phyloP scores from a whole-genome alignment of 2,329 filamentous ascomycete genomes.

The Xylariaceae sp. region DNA sequence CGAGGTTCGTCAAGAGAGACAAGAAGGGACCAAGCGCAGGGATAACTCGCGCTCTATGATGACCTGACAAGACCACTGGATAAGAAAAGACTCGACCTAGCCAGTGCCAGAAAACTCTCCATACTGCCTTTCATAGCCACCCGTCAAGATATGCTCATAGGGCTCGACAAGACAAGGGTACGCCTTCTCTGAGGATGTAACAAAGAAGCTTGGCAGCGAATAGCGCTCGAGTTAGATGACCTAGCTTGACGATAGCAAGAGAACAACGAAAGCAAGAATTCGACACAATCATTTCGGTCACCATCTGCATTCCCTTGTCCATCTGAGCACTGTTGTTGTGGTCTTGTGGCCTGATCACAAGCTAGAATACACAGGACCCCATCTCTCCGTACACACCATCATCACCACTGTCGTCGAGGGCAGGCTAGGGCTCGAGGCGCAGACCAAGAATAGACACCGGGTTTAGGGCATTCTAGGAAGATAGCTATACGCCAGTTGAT shows the following conservation, averaged over 20 bases:
- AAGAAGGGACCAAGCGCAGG: constrained; percentile 20
- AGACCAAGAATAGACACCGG: too few relatives aligned
- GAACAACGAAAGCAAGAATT: constrained; percentile 43
- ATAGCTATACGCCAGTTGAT: too few relatives aligned
- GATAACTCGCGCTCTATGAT: constrained; percentile 24
- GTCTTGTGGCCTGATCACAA: constrained; percentile 21
- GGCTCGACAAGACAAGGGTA: constrained; percentile 39
- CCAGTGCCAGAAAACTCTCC: constrained; percentile 32
- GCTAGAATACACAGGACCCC: constrained; percentile 19
- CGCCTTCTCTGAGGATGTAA: constrained; percentile 49
- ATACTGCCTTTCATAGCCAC: constrained; percentile 45
- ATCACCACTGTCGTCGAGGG: neutral
- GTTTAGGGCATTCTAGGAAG: too few relatives aligned
- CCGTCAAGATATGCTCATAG: constrained; percentile 46
- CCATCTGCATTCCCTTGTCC: constrained; percentile 42
- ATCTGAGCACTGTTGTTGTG: constrained; percentile 38
- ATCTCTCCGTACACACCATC: constrained; percentile 8
- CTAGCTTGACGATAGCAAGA: constrained; percentile 75
- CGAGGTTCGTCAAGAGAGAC: constrained; percentile 25
- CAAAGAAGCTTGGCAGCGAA: constrained; percentile 51
- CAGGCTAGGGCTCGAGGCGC: too few relatives aligned
- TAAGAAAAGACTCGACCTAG: constrained; percentile 33
- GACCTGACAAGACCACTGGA: constrained; percentile 28
- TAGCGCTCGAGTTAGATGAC: constrained; percentile 62
- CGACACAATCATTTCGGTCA: constrained; percentile 44